Percentiles rank a stretch among this genome's conserved stretches.
Evolutionary conservation across 2,329 filamentous ascomycete species (phyloP).

Genomic region (Trichoderma breve): DNA sequence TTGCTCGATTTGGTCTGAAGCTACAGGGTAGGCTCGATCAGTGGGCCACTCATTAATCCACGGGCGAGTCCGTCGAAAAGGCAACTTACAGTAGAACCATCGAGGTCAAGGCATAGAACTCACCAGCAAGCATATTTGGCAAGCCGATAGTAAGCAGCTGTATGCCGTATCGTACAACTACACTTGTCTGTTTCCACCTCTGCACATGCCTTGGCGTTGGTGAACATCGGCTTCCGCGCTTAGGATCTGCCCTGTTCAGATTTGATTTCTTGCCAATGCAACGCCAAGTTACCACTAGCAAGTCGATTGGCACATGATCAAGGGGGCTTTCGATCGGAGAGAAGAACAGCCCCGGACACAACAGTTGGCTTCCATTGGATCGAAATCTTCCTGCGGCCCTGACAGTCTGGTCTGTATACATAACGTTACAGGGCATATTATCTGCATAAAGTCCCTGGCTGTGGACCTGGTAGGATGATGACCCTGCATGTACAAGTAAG

Average conservation of each 20-base stretch:
- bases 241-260: neutral
- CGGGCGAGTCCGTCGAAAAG: neutral
- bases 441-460: neutral
- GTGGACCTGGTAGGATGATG: neutral
- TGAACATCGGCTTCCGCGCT: neutral
- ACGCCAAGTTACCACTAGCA: neutral
- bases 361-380: neutral
- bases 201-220: neutral
- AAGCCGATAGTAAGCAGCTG: neutral
- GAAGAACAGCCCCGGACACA: neutral
- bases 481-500: neutral
- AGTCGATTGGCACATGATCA: neutral
- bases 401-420: neutral
- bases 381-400: neutral
- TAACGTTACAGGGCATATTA: conserved; percentile 4
- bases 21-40: neutral
- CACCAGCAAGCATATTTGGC: neutral
- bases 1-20: neutral
- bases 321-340: neutral
- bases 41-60: neutral
- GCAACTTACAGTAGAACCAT: neutral
- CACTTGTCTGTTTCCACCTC: neutral
- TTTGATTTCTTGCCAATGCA: neutral
- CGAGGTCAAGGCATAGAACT: neutral
- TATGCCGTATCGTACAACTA: neutral